phyloP scores from a whole-genome alignment of 768 basidiomycete species.

The Mycena albidolilacea region DNA sequence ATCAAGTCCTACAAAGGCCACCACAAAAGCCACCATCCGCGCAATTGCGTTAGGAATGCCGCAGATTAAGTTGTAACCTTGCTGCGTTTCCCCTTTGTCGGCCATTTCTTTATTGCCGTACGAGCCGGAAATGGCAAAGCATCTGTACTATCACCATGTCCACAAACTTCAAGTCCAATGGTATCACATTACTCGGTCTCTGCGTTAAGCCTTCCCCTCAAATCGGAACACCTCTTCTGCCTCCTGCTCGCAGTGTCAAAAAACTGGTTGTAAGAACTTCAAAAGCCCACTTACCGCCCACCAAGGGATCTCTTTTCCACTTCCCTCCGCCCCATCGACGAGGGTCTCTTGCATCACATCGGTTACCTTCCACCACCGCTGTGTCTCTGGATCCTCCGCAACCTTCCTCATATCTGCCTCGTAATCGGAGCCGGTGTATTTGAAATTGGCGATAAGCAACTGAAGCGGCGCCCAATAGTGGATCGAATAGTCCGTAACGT shows the following conservation, averaged over 20 bases:
- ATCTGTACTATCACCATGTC: too few species aligned
- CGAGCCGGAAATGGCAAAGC: too few species aligned
- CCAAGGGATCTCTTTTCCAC: conserved; percentile 80
- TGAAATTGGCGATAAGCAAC: conserved; percentile 85
- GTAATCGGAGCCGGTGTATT: conserved; percentile 78
- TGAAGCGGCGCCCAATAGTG: conserved; percentile 73
- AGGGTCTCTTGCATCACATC: conserved; percentile 87
- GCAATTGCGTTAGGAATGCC: too few species aligned
- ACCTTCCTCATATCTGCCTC: conserved; percentile 76
- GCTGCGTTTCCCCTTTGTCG: too few species aligned
- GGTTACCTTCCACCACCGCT: conserved; percentile 83
- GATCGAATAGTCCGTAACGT: conserved; percentile 85
- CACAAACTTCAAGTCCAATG: too few species aligned
- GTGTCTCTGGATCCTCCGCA: conserved; percentile 77
- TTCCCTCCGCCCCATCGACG: conserved; percentile 77
- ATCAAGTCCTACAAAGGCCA: too few species aligned
- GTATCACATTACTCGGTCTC: background rate
- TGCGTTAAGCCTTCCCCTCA: conserved; percentile 56
- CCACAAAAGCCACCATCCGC: too few species aligned
- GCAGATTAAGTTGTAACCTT: too few species aligned
- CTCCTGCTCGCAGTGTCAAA: conserved; percentile 48
- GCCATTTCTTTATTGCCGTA: too few species aligned
- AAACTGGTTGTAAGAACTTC: background rate
- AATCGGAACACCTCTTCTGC: conserved; percentile 81
- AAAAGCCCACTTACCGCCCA: conserved; percentile 64